Evolutionary conservation across 2,329 filamentous ascomycete species (phyloP).

Genomic region (Zasmidium angulare): DNA sequence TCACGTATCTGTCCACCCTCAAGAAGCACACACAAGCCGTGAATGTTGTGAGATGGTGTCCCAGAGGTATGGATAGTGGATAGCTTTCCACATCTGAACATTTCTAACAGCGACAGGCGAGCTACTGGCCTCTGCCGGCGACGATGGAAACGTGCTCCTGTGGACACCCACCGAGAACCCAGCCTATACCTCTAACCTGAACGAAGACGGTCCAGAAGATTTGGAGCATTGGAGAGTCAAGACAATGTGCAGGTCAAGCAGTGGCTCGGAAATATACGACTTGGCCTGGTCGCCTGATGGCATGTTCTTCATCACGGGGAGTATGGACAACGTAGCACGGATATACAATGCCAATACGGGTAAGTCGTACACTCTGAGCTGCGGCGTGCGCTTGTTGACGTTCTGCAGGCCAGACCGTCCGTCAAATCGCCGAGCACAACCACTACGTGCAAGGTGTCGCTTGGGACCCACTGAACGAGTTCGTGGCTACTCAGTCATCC

Average conservation of each 20-base stretch:
- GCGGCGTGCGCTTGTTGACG: slow-evolving; percentile 23
- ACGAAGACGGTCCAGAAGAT: slow-evolving; percentile 83
- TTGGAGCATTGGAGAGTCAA: slow-evolving; percentile 97
- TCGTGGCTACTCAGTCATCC: slow-evolving; percentile 95
- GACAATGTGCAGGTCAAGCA: slow-evolving; percentile 91
- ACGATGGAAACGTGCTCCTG: slow-evolving; percentile 94
- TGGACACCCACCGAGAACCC: slow-evolving; percentile 87
- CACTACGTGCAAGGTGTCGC: slow-evolving; percentile 98
- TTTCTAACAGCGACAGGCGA: slow-evolving; percentile 62
- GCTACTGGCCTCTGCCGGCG: slow-evolving; percentile 88
- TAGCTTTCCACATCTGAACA: background rate
- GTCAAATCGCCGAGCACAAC: slow-evolving; percentile 94
- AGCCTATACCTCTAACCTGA: slow-evolving; percentile 63
- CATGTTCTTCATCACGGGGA: slow-evolving; percentile 93
- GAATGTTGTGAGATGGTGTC: slow-evolving; percentile 95
- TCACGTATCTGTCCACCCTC: slow-evolving; percentile 88
- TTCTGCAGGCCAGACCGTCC: slow-evolving; percentile 63
- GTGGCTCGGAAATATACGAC: slow-evolving; percentile 93
- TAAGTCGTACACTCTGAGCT: slow-evolving; percentile 38
- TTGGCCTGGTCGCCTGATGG: slow-evolving; percentile 98
- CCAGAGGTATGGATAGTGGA: slow-evolving; percentile 64
- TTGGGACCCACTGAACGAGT: slow-evolving; percentile 98
- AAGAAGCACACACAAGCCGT: slow-evolving; percentile 94
- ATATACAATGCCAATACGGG: slow-evolving; percentile 95
- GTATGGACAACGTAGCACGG: slow-evolving; percentile 97